Evolutionary conservation across 2,329 filamentous ascomycete genomes (phyloP), one percentile per base, ranked within the genome.

Genomic region (Thermoascus crustaceus): DNA sequence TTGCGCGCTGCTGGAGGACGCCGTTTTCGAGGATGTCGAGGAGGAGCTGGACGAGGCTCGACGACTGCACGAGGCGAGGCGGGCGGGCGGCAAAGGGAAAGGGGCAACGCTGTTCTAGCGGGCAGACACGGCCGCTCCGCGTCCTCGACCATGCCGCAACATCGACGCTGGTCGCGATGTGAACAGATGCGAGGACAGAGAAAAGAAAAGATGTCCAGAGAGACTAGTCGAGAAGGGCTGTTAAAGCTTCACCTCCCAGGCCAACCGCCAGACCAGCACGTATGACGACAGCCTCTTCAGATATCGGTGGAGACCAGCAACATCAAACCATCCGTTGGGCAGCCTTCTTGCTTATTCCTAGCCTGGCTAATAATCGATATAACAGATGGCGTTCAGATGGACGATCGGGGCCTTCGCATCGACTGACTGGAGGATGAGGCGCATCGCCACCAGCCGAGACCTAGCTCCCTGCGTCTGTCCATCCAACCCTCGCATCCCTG

Each of bases 21-120:
- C 45, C 50, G 53, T 57, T 43, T 49, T 52, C 39, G 53, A 39
- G 30, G 41, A 25, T 30, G 40, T 10, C 14, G 32, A n/a, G 32
- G 32, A 24, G 17, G 23, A 31, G 22, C 26, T 5, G 25, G 11
- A 24, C 16, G 18, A 20, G 32, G 34, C 31, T 18, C 14, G 33
- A 16, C 20, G 24, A 18, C 23, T 29, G 32, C 26, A 37, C 10
- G 24, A 20, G 20, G 20, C 25, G 10, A 26, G 33, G 29, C 10
- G 8, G 9, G 38, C 31, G 35, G n/a, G 40, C 29, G 35, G 41
- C 38, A 25, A 38, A 43, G 39, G 42, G 37, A 20, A 22, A 29
- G 26, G 26, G 26, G 26, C 26, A 29, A 29, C 26, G 26, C n/a
- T n/a, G n/a, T n/a, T n/a, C n/a, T n/a, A 17, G 26, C 26, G 18